Base-by-base conservation (phyloP, 2,329 filamentous ascomycete genomes). In the Epichloe uncinata region DNA sequence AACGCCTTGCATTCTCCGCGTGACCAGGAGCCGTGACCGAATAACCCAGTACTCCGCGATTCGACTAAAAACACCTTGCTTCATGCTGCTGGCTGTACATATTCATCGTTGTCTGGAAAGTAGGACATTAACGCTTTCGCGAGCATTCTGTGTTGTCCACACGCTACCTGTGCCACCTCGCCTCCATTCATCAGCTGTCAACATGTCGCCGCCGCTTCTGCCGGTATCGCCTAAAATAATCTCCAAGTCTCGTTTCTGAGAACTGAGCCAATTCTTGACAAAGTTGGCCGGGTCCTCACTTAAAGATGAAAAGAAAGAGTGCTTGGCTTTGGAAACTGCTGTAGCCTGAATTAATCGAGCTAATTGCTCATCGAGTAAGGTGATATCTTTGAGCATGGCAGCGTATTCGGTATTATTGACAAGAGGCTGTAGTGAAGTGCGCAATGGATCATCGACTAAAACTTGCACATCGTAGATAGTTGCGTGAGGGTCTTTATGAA, bases 401-500 rank as follows among this genome's bases (percentile, higher is more conserved):
- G 83, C 77, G 66, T 87, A 85, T 50, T 80, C 73, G 1, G 87
- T 77, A 55, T 87, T 86, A 52, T 79, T 77, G 51, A 85, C 74
- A 55, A 88, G 74, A 13, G 79, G 71, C 41, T 78, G 66, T 64
- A 88, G 77, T 58, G 78, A 79, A 35, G 77, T 74, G 47, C 82
- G 82, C 46, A 94, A 74, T 1, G 90, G 87, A 62, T 95, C 88
- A 58, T 94, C 87, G 15, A 95, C 77, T 1, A 82, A 77, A 43
- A 98, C 86, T 58, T 83, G 82, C 45, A 98, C 76, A 66, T 97
- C 91, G 70, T 96, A 96, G 58, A 97, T 74, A 5, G 90, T 96
- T 1, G 87, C 82, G 47, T 79, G 73, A 4, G 87, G 84, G 50
- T 81, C 70, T 57, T 80, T 81, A 62, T 91, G 84, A 61, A 90